Conservation (phyloP, 176 grass and related monocot genomes). For the Oropetium thomaeum region DNA sequence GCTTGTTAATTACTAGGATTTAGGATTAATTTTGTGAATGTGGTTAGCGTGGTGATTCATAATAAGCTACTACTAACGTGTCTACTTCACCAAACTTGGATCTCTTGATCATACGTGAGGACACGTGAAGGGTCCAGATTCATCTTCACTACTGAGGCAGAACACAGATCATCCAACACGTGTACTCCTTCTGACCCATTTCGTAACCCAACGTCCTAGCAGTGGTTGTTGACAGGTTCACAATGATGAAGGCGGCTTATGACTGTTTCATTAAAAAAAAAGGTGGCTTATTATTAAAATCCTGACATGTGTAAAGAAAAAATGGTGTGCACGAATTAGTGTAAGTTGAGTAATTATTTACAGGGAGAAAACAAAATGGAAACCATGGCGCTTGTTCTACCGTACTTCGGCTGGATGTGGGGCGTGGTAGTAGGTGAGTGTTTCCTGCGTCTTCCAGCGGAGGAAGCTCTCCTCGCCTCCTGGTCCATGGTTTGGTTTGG, state of each 20-base stretch:
- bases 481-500: not conserved
- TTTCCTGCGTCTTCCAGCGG: not conserved
- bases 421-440: conserved; percentile 9
- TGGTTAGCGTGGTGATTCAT: not conserved
- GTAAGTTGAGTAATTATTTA: not conserved
- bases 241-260: no score
- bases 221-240: no score
- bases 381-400: not conserved
- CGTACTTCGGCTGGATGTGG: not conserved
- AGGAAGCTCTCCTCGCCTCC: not conserved
- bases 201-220: no score
- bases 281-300: no score
- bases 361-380: not conserved
- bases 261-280: no score
- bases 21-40: no score
- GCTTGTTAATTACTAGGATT: no score
- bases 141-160: not conserved
- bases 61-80: no score
- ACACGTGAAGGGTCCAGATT: not conserved
- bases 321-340: not conserved
- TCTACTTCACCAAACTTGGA: not conserved
- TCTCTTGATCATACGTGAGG: not conserved
- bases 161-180: not conserved
- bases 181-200: no score
- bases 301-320: no score